Base-by-base conservation (phyloP, 1,284 basidiomycete genomes). In the Ceratobasidium sp. region DNA sequence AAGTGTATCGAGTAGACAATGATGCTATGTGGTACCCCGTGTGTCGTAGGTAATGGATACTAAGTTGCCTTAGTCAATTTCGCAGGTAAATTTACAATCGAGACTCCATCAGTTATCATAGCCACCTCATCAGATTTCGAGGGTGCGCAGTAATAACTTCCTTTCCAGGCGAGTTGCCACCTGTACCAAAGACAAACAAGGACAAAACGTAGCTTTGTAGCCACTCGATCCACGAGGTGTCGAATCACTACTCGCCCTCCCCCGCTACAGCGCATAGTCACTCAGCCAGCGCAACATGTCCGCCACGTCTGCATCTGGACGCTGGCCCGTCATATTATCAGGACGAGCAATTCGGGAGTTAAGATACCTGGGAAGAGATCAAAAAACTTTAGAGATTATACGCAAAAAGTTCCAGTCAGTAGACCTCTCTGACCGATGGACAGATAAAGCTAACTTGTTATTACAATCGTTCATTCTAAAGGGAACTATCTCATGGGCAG, bases 281-380 rank as follows among this genome's bases (percentile, higher is more conserved):
- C 40, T 13, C 23, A 67, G n/a, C n/a, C n/a, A n/a, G n/a, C n/a
- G n/a, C n/a, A 26, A 7, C 3, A 76, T 76, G 61, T 15, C 73
- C 46, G 20, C 51, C 28, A 44, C 33, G 51, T 26, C 73, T 39
- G 33, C 61, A 13, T 51, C 44, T 10, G 61, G 73, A 4, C 73
- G 73, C 3, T 76, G 73, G 73, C 73, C 73, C 15, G 51, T 76
- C 7, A 1, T 76, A 13, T 63, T 76, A 12, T 53, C 73, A 1
- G 61, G 73, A 3, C 26, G 63, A 23, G 63, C 51, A 23, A 55
- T 66, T 15, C 18, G 61, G 5, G 73, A 76, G 23, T 51, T 76
- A 26, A 13, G 73, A 10, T 20, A 40, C 28, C n/a, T 76, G 4
- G 26, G 46, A 5, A 53, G 49, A 23, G 63, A 76, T 18, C 15